A percentile compares a stretch with the other conserved stretches of the same genome.
phyloP scores from a whole-genome alignment of 768 basidiomycete species.

The Chalciporus piperatus region DNA sequence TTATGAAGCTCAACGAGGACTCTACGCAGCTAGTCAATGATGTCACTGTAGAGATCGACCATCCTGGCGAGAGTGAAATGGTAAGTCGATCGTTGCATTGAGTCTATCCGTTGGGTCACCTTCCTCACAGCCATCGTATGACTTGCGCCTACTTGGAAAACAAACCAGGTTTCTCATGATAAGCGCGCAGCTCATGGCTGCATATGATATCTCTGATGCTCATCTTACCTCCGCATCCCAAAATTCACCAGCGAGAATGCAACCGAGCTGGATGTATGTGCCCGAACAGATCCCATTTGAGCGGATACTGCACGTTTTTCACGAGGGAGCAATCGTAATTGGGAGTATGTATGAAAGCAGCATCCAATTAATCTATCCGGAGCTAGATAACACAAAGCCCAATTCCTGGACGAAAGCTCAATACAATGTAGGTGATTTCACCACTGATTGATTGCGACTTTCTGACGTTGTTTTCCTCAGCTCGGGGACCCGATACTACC shows the following conservation, averaged over 20 bases:
- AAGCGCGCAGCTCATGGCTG: constrained; percentile 9
- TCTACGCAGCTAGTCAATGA: constrained; percentile 6
- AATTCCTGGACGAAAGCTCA: not conserved
- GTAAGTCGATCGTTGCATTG: not conserved
- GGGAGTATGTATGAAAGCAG: constrained; percentile 2
- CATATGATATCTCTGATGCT: constrained; percentile 2
- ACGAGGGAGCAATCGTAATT: constrained; percentile 3
- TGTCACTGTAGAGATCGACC: constrained; percentile 10
- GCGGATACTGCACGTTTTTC: constrained; percentile 4
- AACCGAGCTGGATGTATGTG: constrained; percentile 1
- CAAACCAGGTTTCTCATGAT: constrained; percentile 1
- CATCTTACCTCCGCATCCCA: not conserved
- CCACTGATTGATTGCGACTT: too few relatives aligned
- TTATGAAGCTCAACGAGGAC: constrained; percentile 6
- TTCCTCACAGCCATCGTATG: constrained; percentile 3
- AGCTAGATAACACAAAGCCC: not conserved
- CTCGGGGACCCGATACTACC: not conserved
- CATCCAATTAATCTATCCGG: constrained; percentile 3
- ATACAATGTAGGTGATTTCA: not conserved
- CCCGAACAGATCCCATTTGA: constrained; percentile 3
- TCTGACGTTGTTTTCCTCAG: not conserved
- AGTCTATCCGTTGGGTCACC: not conserved
- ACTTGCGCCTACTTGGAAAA: constrained; percentile 4
- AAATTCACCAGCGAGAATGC: not conserved
- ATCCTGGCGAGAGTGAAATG: not conserved